Conservation (phyloP, 208 protist genomes). For the Acanthamoeba royreba region DNA sequence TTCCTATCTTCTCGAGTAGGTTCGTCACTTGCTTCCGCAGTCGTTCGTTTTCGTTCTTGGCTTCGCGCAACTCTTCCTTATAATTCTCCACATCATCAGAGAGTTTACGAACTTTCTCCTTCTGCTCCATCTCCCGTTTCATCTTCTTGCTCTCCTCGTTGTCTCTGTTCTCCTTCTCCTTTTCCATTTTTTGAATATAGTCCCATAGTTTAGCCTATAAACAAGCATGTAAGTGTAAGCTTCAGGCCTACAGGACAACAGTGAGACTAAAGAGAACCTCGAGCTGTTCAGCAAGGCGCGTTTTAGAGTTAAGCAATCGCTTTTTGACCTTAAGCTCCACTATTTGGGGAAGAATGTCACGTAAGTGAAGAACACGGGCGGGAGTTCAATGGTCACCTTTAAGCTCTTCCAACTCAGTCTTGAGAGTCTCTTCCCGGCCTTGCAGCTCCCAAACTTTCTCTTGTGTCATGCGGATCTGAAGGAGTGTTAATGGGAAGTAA, state of each 20-base stretch:
- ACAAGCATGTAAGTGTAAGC: neutral
- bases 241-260: too few species aligned
- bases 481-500: too few species aligned
- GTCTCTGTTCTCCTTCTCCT: constrained; percentile 16
- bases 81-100: constrained; percentile 12
- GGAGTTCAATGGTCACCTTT: neutral
- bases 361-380: neutral
- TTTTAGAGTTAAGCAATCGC: neutral
- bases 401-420: neutral
- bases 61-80: constrained; percentile 1
- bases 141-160: constrained; percentile 22
- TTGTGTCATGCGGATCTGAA: neutral
- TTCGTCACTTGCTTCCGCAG: neutral
- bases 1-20: neutral
- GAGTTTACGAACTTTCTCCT: neutral
- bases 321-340: constrained; percentile 28
- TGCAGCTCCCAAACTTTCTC: neutral
- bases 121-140: neutral
- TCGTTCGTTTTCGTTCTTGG: neutral
- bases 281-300: neutral
- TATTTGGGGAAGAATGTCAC: neutral
- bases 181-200: constrained; percentile 9
- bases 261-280: too few species aligned
- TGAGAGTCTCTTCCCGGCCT: neutral
- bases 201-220: constrained; percentile 1